Percentiles rank a stretch among this genome's conserved stretches.
phyloP scores from a whole-genome alignment of 345 rosid genomes.

The Boechera retrofracta region DNA sequence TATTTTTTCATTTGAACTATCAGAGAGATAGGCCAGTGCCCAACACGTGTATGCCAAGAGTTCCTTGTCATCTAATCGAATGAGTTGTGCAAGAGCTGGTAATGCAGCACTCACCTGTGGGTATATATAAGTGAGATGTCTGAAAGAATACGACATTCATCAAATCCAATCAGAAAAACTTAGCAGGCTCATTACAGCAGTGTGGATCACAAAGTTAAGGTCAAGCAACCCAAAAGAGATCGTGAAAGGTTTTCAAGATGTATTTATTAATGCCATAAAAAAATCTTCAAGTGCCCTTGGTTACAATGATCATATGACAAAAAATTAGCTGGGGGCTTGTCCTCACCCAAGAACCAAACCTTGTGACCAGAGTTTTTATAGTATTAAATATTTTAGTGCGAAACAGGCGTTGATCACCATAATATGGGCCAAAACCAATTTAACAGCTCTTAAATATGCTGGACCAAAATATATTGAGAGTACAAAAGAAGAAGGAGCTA shows the following conservation, averaged over 20 bases:
- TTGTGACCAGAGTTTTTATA: background rate
- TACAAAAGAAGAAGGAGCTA: slow-evolving; percentile 3
- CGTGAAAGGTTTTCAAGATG: slow-evolving; percentile 3
- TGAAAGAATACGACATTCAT: slow-evolving; percentile 22
- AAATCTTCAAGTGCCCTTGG: slow-evolving; percentile 17
- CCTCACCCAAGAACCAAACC: background rate
- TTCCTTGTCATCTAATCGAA: slow-evolving; percentile 74
- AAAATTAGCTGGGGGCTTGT: background rate
- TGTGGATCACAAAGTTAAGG: slow-evolving; percentile 1
- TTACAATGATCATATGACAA: background rate
- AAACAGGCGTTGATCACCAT: background rate
- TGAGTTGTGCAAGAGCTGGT: slow-evolving; percentile 68
- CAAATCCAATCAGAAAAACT: background rate
- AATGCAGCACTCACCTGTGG: slow-evolving; percentile 77
- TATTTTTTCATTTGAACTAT: slow-evolving; percentile 76
- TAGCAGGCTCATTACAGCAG: background rate
- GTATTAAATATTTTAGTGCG: slow-evolving; percentile 11
- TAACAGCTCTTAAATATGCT: slow-evolving; percentile 9
- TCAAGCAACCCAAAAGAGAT: slow-evolving; percentile 4
- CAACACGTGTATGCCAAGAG: slow-evolving; percentile 80
- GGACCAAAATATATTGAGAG: slow-evolving; percentile 8
- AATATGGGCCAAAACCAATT: slow-evolving; percentile 6
- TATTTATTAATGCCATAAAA: background rate
- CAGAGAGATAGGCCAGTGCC: slow-evolving; percentile 57
- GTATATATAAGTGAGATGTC: slow-evolving; percentile 25